A percentile compares a stretch with the other conserved stretches of the same genome.
These are phyloP conservation scores for Blakeslea trispora DNA, from an alignment of 371 early-diverging fungal species.

Conservation along the genomic window DNA sequence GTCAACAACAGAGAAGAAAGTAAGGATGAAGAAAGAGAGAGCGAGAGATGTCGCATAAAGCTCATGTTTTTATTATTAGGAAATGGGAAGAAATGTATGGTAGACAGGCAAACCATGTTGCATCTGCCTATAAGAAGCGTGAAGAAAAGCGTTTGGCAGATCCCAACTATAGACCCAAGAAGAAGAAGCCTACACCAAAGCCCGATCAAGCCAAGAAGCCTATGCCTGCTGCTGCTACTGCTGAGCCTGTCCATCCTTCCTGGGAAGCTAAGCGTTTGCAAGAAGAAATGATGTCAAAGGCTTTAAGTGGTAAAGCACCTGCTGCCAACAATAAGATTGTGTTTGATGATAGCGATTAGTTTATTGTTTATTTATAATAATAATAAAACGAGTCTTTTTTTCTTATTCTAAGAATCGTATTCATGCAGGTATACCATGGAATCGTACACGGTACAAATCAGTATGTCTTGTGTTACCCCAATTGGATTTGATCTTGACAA, in stretches of 20 bases:
- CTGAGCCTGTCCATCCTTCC: slow-evolving; percentile 47
- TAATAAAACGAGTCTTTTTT: not conserved
- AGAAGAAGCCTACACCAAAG: slow-evolving; percentile 13
- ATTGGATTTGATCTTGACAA: slow-evolving; percentile 64
- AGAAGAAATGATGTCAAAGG: slow-evolving; percentile 52
- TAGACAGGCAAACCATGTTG: slow-evolving; percentile 43
- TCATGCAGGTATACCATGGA: slow-evolving; percentile 64
- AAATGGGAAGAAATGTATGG: slow-evolving; percentile 49
- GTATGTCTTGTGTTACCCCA: slow-evolving; percentile 78
- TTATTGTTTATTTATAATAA: not conserved
- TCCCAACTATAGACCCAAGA: slow-evolving; percentile 28
- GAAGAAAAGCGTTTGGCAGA: slow-evolving; percentile 32
- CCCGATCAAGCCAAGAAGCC: no score
- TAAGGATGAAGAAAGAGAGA: slow-evolving; percentile 14
- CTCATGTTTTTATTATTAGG: slow-evolving; percentile 13
- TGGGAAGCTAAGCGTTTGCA: slow-evolving; percentile 53
- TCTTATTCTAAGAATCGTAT: not conserved
- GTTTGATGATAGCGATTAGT: slow-evolving; percentile 33
- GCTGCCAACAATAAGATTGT: slow-evolving; percentile 44
- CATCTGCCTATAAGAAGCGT: slow-evolving; percentile 25
- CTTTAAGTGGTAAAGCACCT: slow-evolving; percentile 38
- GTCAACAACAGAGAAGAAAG: slow-evolving; percentile 49
- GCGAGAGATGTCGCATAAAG: not conserved
- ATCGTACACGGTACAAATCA: slow-evolving; percentile 79
- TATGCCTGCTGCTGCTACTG: no score